Evolutionary conservation across 75 land plant species (phyloP), one percentile per base, ranked within the genome.

Genomic region (Isoetes taiwanensis): DNA sequence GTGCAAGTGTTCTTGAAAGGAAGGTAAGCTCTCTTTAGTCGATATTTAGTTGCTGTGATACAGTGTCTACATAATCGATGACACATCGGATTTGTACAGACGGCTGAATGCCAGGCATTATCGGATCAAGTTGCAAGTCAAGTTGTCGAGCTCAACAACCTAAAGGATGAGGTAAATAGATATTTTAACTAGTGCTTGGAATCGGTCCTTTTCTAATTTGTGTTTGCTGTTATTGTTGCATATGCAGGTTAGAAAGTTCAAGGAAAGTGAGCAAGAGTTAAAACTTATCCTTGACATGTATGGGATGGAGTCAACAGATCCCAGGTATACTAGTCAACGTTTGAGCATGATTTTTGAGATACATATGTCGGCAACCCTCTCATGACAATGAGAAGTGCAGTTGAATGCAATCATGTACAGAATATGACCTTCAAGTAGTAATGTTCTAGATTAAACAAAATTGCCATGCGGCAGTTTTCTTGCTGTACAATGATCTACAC

Each of bases 221-320:
- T 4, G 0, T 61, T 31, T 32, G 41, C 26, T 57, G 30, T 42
- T 52, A 19, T 52, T 27, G 28, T 32, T 24, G 12, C 26, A 26
- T 17, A 24, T 78, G 56, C 59, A 91, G 97, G 78, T 80, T 24
- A 65, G 61, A 6, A 73, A 70, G 66, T 59, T 93, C 56, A 72
- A 64, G 56, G 78, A 77, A 30, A 83, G 69, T 77, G 78, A 81
- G 26, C 57, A 50, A 33, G 95, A 93, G 68, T 42, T 93, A 34
- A 81, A 77, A 56, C 71, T 93, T 10, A 71, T 93, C 28, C 59
- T 93, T 59, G 98, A 93, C 30, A 87, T 87, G 98, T 93, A 77
- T 62, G 79, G 70, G 38, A 84, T 80, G 46, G 96, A 93, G 68
- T 79, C 81, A 35, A 68, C 70, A 50, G 83, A 80, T 60, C 53